Evolutionary conservation across 2,329 filamentous ascomycete species (phyloP).

Genomic region (Ceratocystis albifundus): DNA sequence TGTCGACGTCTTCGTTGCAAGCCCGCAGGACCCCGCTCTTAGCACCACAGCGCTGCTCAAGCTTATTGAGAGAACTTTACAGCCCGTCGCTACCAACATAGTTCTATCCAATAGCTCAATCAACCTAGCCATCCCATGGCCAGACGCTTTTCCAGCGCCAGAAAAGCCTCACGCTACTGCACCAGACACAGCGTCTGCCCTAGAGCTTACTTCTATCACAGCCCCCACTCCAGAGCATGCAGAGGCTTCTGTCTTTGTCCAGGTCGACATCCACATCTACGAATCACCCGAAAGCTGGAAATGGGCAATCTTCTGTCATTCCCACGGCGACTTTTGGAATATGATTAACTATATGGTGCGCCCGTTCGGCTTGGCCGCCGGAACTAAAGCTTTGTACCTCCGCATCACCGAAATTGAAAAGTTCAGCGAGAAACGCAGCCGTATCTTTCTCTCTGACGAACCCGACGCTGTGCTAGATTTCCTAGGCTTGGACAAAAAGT

Average conservation of each 20-base stretch:
- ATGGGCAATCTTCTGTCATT: constrained; percentile 57
- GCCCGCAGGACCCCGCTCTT: constrained; percentile 25
- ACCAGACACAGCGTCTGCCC: background rate
- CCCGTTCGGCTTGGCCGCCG: constrained; percentile 53
- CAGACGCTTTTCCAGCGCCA: constrained; percentile 26
- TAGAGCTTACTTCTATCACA: background rate
- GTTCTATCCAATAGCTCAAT: constrained; percentile 23
- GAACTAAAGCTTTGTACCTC: constrained; percentile 51
- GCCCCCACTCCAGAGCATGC: background rate
- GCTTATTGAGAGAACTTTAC: background rate
- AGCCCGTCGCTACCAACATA: constrained; percentile 18
- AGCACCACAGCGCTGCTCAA: background rate
- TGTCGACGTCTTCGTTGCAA: constrained; percentile 55
- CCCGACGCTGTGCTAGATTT: constrained; percentile 48
- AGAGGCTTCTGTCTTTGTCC: constrained; percentile 34
- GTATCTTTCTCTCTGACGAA: constrained; percentile 49
- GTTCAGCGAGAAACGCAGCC: constrained; percentile 43
- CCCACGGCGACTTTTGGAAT: constrained; percentile 62
- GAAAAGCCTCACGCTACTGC: background rate
- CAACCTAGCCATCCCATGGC: constrained; percentile 48
- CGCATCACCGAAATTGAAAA: constrained; percentile 57
- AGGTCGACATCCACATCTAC: constrained; percentile 57
- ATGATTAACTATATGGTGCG: constrained; percentile 52
- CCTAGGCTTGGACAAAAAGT: constrained; percentile 44
- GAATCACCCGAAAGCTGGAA: constrained; percentile 34